These are phyloP conservation scores for Amaranthus tricolor DNA, from an alignment of 179 eudicot genomes.

Conservation along the genomic window DNA sequence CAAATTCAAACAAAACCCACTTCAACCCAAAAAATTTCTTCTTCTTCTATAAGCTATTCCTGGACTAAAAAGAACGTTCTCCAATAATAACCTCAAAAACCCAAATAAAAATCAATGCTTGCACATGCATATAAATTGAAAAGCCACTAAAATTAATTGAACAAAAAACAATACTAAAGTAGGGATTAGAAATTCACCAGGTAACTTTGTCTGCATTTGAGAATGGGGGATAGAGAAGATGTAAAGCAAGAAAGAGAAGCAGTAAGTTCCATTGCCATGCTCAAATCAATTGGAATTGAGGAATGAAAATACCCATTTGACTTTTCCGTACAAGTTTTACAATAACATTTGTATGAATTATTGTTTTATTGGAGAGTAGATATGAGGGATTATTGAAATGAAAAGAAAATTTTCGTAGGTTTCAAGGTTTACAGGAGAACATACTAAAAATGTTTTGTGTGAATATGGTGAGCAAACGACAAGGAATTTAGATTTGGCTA, in stretches of 20 bases:
- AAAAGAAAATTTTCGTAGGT: not conserved
- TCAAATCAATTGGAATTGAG: slow-evolving; percentile 16
- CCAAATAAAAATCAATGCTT: slow-evolving; percentile 12
- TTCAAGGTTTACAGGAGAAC: not conserved
- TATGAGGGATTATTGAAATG: not conserved
- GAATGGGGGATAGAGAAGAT: slow-evolving; percentile 27
- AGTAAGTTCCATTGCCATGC: slow-evolving; percentile 30
- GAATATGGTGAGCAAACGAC: slow-evolving; percentile 14
- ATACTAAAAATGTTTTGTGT: not conserved
- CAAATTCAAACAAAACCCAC: slow-evolving; percentile 13
- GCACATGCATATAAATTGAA: slow-evolving; percentile 1
- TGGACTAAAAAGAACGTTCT: not conserved
- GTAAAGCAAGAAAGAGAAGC: slow-evolving; percentile 30
- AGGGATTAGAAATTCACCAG: slow-evolving; percentile 11
- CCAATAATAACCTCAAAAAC: not conserved
- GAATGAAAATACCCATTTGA: slow-evolving; percentile 18
- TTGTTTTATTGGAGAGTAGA: not conserved
- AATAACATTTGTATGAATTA: not conserved
- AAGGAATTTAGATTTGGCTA: slow-evolving; percentile 10
- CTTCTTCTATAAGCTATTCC: not conserved
- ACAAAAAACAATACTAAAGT: not conserved
- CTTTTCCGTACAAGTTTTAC: not conserved
- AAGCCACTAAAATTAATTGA: not conserved
- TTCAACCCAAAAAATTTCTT: slow-evolving; percentile 8
- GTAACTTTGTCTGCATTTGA: slow-evolving; percentile 19